Percentiles rank a stretch among this genome's conserved stretches.
phyloP scores from a whole-genome alignment of 2,329 filamentous ascomycete genomes.

The Fusarium bactridioides region DNA sequence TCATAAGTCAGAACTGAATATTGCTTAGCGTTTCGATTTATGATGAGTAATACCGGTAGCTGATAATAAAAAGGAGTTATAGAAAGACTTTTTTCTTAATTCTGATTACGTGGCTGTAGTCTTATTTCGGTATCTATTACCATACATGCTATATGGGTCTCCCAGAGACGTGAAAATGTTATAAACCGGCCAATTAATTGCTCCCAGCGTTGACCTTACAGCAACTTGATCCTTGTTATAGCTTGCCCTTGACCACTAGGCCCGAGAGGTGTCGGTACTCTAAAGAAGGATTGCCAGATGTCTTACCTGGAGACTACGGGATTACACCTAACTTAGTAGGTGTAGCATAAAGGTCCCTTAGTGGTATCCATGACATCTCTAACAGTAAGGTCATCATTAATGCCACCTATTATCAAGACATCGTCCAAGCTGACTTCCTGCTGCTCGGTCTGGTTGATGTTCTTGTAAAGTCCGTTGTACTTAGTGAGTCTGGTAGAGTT shows the following conservation, averaged over 20 bases:
- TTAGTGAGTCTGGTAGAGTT: neutral
- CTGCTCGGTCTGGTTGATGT: neutral
- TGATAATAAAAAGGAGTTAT: rapidly evolving
- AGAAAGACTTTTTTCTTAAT: rapidly evolving
- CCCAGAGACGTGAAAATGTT: neutral
- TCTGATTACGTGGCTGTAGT: neutral
- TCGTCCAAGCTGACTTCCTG: neutral
- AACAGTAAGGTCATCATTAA: neutral
- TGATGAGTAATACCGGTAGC: rapidly evolving
- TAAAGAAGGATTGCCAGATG: rapidly evolving
- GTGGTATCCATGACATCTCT: conserved; percentile 4
- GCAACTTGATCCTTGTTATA: neutral
- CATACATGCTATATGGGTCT: neutral
- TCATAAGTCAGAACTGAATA: neutral
- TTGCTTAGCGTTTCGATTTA: rapidly evolving
- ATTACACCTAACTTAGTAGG: neutral
- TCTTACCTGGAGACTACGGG: rapidly evolving
- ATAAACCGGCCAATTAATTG: rapidly evolving
- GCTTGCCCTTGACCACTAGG: neutral
- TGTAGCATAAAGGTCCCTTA: neutral
- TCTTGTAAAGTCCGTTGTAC: neutral
- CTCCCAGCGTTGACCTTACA: rapidly evolving
- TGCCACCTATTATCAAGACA: neutral
- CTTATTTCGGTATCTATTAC: neutral
- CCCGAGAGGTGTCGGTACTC: rapidly evolving